Percentiles rank a stretch among this genome's conserved stretches.
These are phyloP conservation scores for Penicillium fuscoglaucum DNA, from an alignment of 2,329 filamentous ascomycete species.

Conservation along the genomic window DNA sequence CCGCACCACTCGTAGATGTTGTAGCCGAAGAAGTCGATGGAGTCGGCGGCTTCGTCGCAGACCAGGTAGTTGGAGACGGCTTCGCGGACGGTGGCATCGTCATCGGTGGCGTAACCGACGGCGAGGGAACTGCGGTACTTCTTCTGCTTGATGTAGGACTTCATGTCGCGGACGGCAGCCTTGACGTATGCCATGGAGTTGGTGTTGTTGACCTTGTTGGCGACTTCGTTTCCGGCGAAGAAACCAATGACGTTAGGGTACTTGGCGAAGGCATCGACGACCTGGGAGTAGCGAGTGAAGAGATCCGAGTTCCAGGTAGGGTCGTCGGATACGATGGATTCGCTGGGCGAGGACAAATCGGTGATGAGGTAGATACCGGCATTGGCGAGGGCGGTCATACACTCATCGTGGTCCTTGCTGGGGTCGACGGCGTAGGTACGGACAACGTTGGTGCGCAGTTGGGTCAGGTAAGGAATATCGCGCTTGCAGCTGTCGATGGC, in stretches of 20 bases:
- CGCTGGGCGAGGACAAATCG: conserved; percentile 77
- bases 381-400: conserved; percentile 79
- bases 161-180: conserved; percentile 93
- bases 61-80: conserved; percentile 92
- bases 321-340: conserved; percentile 81
- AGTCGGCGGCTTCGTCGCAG: conserved; percentile 65
- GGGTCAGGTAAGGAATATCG: conserved; percentile 76
- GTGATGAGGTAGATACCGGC: conserved; percentile 94
- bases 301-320: conserved; percentile 78
- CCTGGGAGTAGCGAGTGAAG: conserved; percentile 76
- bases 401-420: conserved; percentile 70
- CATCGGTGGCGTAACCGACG: conserved; percentile 95
- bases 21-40: conserved; percentile 99
- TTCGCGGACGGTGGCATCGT: conserved; percentile 78
- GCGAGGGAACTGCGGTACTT: conserved; percentile 70
- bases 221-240: conserved; percentile 98
- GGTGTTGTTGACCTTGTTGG: conserved; percentile 86
- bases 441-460: conserved; percentile 86
- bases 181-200: conserved; percentile 91
- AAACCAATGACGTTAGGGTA: conserved; percentile 95
- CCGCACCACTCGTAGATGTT: conserved; percentile 99
- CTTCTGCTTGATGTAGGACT: conserved; percentile 84
- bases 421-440: conserved; percentile 94
- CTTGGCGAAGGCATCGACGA: conserved; percentile 76
- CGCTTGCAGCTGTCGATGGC: conserved; percentile 70